Evolutionary conservation across 306 rosid genomes (phyloP).

Genomic region (Carpinus fangiana): DNA sequence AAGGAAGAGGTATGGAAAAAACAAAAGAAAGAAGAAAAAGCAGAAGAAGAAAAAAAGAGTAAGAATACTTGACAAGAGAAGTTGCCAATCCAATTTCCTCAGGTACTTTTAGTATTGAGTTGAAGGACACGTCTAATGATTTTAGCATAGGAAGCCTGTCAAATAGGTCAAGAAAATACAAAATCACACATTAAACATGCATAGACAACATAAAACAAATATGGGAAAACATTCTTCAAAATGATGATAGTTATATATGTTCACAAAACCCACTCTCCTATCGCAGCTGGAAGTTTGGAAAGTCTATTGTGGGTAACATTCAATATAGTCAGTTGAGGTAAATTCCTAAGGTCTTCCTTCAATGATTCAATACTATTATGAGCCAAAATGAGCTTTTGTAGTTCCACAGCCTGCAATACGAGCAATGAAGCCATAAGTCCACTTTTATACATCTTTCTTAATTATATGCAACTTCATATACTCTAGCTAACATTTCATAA

Average conservation of each 20-base stretch:
- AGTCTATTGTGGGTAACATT: slow-evolving; percentile 86
- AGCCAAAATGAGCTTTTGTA: slow-evolving; percentile 82
- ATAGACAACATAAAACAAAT: not conserved
- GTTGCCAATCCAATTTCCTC: slow-evolving; percentile 81
- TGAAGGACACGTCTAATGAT: slow-evolving; percentile 75
- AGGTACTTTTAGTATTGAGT: slow-evolving; percentile 51
- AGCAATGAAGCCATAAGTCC: not conserved
- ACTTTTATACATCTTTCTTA: not conserved
- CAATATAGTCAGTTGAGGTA: slow-evolving; percentile 61
- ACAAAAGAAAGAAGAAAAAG: no score
- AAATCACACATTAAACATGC: not conserved
- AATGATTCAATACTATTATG: slow-evolving; percentile 67
- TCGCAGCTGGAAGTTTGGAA: slow-evolving; percentile 71
- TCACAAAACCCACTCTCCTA: slow-evolving; percentile 81
- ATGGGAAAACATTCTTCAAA: not conserved
- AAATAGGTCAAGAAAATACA: slow-evolving; percentile 13
- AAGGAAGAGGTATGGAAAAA: no score
- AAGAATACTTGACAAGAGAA: slow-evolving; percentile 78
- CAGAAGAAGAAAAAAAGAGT: not conserved
- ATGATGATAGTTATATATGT: not conserved
- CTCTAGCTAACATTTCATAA: not conserved
- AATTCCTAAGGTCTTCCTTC: slow-evolving; percentile 70
- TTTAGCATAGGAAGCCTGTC: slow-evolving; percentile 71
- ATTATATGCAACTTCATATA: slow-evolving; percentile 2
- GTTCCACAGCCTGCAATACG: slow-evolving; percentile 77